Conservation (phyloP, 148 eudicot species). For the Pharnaceum exiguum region DNA sequence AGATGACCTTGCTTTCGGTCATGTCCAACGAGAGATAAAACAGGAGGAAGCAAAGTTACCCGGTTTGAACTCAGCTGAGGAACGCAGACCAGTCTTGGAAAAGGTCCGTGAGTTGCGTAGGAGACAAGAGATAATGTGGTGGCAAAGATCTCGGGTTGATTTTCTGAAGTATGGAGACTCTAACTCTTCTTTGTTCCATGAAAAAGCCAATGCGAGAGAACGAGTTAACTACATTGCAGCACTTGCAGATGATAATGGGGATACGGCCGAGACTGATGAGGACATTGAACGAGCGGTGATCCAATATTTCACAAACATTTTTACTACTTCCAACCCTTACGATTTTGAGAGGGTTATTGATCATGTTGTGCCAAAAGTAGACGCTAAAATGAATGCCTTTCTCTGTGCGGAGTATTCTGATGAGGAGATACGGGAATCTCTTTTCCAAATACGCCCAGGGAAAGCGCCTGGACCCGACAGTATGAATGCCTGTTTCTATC, state of each 20-base stretch:
- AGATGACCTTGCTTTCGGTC: neutral
- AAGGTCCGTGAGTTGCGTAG: too few species aligned
- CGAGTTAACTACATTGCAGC: neutral
- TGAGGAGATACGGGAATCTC: neutral
- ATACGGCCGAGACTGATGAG: neutral
- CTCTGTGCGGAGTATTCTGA: neutral
- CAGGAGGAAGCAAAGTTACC: neutral
- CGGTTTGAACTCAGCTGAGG: too few species aligned
- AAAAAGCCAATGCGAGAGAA: neutral
- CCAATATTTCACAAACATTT: neutral
- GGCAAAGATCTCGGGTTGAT: neutral
- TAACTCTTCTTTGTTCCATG: neutral
- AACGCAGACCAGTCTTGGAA: too few species aligned
- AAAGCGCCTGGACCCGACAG: neutral
- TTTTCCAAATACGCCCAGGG: neutral
- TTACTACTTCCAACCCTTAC: neutral
- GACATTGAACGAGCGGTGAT: neutral
- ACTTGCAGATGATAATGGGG: neutral
- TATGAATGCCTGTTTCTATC: neutral
- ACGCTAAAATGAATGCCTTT: neutral
- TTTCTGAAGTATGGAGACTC: neutral
- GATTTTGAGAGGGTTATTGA: neutral
- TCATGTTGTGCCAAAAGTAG: neutral
- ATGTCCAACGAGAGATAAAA: neutral
- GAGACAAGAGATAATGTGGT: conserved; percentile 1